Evolutionary conservation across 2,329 filamentous ascomycete species (phyloP), one percentile per base, ranked within the genome.

Genomic region (Ramularia endophylla): DNA sequence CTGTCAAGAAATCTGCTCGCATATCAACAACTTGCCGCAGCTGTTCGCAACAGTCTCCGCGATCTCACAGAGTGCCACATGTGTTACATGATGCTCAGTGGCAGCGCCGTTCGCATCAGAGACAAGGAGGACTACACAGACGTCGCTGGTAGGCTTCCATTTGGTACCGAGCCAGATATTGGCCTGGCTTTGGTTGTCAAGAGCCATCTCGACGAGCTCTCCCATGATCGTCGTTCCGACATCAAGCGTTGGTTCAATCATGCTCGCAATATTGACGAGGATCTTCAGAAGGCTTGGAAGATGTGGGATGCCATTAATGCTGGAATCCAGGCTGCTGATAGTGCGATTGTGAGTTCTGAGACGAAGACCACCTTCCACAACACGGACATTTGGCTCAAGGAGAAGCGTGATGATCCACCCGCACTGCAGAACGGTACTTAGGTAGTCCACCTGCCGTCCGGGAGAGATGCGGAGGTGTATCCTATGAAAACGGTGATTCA

Each of bases 1-100:
- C 74, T 98, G 1, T 95, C 88, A 71, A 83, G 92, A 64, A 88
- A 90, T 52, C 73, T 95, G 38, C 74, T 98, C 30, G 82, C 81
- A 18, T 98, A 89, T 70, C 85, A 87, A 46, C 89, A 87, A 1
- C 73, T 97, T 43, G 81, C 87, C 29, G 83, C 83, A 2, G 80
- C 85, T 29, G 81, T 95, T 17, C 83, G 89, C 28, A 79, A 83
- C 50, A 80, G 81, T 25, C 74, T 94, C 50, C 80, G 92, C 35
- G 88, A 94, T 61, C 68, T 97, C 27, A 69, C 92, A 11, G 92
- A 98, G 65, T 84, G 87, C 30, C 78, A 90, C 48, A 72, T 89
- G 15, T 81, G 81, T 5, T 83, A 84, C 20, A 78, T 95, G 70
- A 81, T 95, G 53, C 72, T 95, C 56, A 81, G 82, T 54, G 87